Base-by-base conservation (phyloP, 2,329 filamentous ascomycete species). In the Helotiales sp. region DNA sequence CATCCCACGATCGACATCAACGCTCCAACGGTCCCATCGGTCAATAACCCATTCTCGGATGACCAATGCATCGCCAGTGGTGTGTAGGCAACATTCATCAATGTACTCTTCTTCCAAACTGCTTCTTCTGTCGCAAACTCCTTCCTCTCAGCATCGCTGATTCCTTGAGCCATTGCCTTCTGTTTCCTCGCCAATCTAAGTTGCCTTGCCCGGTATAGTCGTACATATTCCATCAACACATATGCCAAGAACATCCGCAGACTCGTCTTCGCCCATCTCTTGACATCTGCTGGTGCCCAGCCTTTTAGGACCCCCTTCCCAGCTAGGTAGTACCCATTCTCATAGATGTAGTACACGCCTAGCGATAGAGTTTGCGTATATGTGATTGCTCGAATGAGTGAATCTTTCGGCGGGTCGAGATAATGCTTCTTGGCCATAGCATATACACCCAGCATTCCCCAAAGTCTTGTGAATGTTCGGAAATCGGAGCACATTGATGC, bases 271-370 rank as follows among this genome's bases (percentile, higher is more conserved):
- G 56, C 56, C 56, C 56, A 58, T 17, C 46, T 42, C 46, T 36
- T 52, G 5, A 55, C 55, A 29, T 58, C 47, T 7, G 27, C 46
- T 24, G 46, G 25, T 17, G 56, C 24, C 56, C 56, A 58, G 0
- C 52, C 47, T 38, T n/a, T 54, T 36, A 58, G 30, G 2, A 58
- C 56, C 1, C 56, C 56, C 47, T 58, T 58, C 5, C 46, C 47
- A 52, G 56, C 56, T n/a, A 58, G 46, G 22, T 54, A 58, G 17
- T 58, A 58, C 7, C 40, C 46, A 40, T 58, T 58, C 34, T 58
- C 56, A 24, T 58, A 54, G 9, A 58, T 13, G 25, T 54, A 58
- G 25, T 58, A 58, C 12, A n/a, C 29, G 2, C 56, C 56, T 22
- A 58, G 29, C 1, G 36, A 13, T 13, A 54, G 27, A 2, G 56